Evolutionary conservation across 345 rosid genomes (phyloP), one percentile per base, ranked within the genome.

Genomic region (Cardamine resedifolia): DNA sequence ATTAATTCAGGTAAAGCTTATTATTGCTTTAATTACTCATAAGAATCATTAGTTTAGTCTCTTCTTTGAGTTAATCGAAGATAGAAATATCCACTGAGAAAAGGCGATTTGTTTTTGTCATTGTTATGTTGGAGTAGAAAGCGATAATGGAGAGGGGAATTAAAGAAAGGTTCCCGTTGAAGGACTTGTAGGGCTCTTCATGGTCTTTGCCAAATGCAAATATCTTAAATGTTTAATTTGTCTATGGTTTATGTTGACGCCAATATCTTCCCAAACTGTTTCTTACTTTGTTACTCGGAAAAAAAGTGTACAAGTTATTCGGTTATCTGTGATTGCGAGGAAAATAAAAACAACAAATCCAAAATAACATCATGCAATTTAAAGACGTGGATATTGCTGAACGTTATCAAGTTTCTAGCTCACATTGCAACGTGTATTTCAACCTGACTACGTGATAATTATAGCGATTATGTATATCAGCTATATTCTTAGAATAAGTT

Each of bases 101-200:
- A 45, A 26, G 12, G n/a, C 9, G 12, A 44, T 57, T 57, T n/a
- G 1, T 7, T 41, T 33, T 50, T 33, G 16, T n/a, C n/a, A 12
- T 45, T 64, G 53, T 57, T 28, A 11, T 75, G 73, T 73, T 50
- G 64, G 74, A 65, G 15, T 77, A 88, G 91, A 71, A 53, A 64
- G 82, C 75, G 78, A 78, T 88, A 68, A 80, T 82, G 83, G 81
- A 72, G 77, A 86, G 71, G 80, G 89, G 86, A 51, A 12, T 45
- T 28, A 63, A 55, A 28, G 91, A 84, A 78, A 80, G 82, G 5
- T 73, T 61, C 51, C 24, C 34, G 7, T 61, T 80, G 68, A 77
- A 73, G 38, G 50, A 41, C 52, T 74, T 57, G 0, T 55, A 45
- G 51, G 7, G 63, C 69, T 28, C 24, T 45, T 50, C 31, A 30